Percentiles rank a stretch among this genome's conserved stretches.
These are phyloP conservation scores for Chimonanthus praecox DNA, from an alignment of 164 flowering plant genomes.

Conservation along the genomic window DNA sequence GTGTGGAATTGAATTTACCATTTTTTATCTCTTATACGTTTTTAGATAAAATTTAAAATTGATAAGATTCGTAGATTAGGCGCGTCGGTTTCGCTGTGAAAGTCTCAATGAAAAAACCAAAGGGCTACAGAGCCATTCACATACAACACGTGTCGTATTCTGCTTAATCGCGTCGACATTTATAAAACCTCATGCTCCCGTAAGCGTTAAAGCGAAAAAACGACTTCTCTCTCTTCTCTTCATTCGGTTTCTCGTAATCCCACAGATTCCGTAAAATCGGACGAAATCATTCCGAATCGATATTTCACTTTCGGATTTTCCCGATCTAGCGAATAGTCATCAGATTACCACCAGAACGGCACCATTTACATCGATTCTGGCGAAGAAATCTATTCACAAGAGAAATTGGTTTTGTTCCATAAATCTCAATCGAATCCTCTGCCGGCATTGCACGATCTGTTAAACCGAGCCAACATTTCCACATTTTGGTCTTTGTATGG, in stretches of 20 bases:
- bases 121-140: neutral
- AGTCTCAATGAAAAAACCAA: neutral
- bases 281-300: neutral
- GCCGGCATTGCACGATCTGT: slow-evolving; percentile 3
- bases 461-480: neutral
- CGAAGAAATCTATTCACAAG: neutral
- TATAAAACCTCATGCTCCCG: neutral
- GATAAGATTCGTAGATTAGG: too few species aligned
- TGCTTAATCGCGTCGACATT: neutral
- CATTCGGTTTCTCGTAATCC: neutral
- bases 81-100: too few species aligned
- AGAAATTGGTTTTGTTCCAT: neutral
- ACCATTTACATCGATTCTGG: neutral
- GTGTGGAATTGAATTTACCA: too few species aligned
- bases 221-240: neutral
- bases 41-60: too few species aligned
- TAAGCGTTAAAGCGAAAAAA: neutral
- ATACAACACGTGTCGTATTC: neutral
- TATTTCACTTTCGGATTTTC: neutral
- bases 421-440: neutral
- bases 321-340: neutral
- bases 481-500: slow-evolving; percentile 17
- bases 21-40: too few species aligned
- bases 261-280: neutral
- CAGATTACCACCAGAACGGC: slow-evolving; percentile 3